Percentiles rank a stretch among this genome's conserved stretches.
phyloP scores from a whole-genome alignment of 176 grass and related monocot genomes.

The Miscanthus lutarioriparius region DNA sequence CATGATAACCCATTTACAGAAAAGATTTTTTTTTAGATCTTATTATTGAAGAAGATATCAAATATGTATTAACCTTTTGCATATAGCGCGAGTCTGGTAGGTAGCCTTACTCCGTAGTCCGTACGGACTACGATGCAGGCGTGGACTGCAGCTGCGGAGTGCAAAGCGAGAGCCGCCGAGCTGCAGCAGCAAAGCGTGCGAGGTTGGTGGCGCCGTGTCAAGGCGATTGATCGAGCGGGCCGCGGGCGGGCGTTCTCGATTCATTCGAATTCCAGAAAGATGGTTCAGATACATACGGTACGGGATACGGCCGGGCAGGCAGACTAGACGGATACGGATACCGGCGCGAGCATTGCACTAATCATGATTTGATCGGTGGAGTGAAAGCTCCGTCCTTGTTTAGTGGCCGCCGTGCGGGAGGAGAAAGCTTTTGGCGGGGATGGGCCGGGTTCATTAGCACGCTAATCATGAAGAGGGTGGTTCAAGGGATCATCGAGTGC shows the following conservation, averaged over 20 bases:
- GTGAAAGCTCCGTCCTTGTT: conserved; percentile 38
- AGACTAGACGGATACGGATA: background rate
- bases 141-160: background rate
- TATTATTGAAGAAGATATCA: too few species aligned
- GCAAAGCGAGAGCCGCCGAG: background rate
- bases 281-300: background rate
- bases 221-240: background rate
- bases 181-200: background rate
- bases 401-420: conserved; percentile 25
- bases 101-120: too few species aligned
- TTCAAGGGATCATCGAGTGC: conserved; percentile 42
- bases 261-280: conserved; percentile 14
- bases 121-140: conserved; percentile 10
- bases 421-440: conserved; percentile 12
- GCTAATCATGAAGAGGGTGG: conserved; percentile 35
- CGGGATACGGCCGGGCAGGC: background rate
- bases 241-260: background rate
- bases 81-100: too few species aligned
- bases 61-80: too few species aligned
- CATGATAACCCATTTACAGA: too few species aligned
- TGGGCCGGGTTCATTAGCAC: conserved; percentile 21
- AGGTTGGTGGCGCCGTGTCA: conserved; percentile 34
- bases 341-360: background rate
- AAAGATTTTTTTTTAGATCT: too few species aligned
- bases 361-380: conserved; percentile 43